phyloP scores from a whole-genome alignment of 805 yeast species.

The Candida morakotiae region DNA sequence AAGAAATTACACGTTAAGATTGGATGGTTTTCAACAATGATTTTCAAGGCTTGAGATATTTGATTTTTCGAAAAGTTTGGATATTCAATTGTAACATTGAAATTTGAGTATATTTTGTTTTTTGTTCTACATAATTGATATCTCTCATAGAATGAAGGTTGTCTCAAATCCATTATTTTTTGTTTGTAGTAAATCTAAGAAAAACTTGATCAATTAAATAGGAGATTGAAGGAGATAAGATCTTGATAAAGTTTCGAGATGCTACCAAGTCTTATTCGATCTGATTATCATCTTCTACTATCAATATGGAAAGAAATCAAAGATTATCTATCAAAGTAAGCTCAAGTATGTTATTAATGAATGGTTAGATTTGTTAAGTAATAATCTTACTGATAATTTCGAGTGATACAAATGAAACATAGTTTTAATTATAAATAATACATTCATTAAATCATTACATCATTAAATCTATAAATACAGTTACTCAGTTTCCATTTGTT shows the following conservation, averaged over 20 bases:
- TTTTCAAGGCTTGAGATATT: constrained; percentile 17
- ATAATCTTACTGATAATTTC: too few species aligned
- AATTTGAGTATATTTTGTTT: constrained; percentile 13
- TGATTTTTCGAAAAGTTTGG: constrained; percentile 10
- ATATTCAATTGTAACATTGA: constrained; percentile 20
- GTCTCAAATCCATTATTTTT: constrained; percentile 1
- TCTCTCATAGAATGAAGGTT: constrained; percentile 18
- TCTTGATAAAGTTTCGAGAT: too few species aligned
- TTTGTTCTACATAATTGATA: constrained; percentile 17
- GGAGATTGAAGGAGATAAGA: neutral
- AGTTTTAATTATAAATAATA: too few species aligned
- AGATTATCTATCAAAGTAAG: too few species aligned
- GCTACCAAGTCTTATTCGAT: too few species aligned
- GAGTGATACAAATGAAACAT: too few species aligned
- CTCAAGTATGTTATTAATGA: too few species aligned
- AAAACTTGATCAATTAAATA: neutral
- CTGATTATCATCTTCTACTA: too few species aligned
- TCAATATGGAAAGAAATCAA: too few species aligned
- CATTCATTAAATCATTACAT: neutral
- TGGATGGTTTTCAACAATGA: constrained; percentile 14
- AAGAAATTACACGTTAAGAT: constrained; percentile 16
- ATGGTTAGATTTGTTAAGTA: too few species aligned
- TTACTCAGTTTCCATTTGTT: constrained; percentile 3
- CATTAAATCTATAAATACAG: neutral
- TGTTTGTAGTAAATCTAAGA: neutral